Base-by-base conservation (phyloP, 2,329 filamentous ascomycete species). In the Cucurbitaria berberidis region DNA sequence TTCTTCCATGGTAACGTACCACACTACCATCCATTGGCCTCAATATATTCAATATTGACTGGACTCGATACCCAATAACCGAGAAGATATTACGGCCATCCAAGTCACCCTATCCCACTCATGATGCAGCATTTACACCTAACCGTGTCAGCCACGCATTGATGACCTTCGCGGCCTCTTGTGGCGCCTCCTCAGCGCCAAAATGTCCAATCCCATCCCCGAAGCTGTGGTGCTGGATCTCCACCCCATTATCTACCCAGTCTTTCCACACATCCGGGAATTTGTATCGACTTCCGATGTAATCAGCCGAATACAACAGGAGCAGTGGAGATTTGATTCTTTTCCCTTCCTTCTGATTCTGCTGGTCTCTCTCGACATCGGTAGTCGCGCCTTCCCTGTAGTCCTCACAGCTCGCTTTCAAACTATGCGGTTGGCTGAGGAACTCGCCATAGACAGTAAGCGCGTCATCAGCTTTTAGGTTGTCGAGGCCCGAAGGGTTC, bases 371-470 rank as follows among this genome's bases (percentile, higher is more conserved):
- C 1, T 83, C 79, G 5, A 85, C 62, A 66, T 86, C 84, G 21
- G 83, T 60, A 0, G 77, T 80, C 13, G 80, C 81, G 5, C 76
- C 77, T 0, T 83, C 83, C 10, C 81, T 72, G 54, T 86, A 86
- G 59, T 86, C 84, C 56, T 85, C 77, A 54, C 82, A 84, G 72
- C 80, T 82, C 0, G 76, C 77, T 53, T 80, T 76, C 10, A 85
- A 75, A 0, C 76, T 69, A 0, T 68, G 73, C 1, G 69, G 63
- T 39, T 84, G 76, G 5, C 69, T 69, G 21, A 84, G 63, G 22
- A 72, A 75, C 1, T 67, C 67, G 1, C 74, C 72, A 53, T 84
- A 85, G 2, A 74, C 65, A 0, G 76, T 71, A 0, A 79, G 72
- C 29, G 71, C 70, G 13, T 67, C 66, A 27, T 69, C 62, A 0